These are phyloP conservation scores for Pseudogymnoascus sp. DNA, from an alignment of 2,329 filamentous ascomycete species.

Conservation along the genomic window DNA sequence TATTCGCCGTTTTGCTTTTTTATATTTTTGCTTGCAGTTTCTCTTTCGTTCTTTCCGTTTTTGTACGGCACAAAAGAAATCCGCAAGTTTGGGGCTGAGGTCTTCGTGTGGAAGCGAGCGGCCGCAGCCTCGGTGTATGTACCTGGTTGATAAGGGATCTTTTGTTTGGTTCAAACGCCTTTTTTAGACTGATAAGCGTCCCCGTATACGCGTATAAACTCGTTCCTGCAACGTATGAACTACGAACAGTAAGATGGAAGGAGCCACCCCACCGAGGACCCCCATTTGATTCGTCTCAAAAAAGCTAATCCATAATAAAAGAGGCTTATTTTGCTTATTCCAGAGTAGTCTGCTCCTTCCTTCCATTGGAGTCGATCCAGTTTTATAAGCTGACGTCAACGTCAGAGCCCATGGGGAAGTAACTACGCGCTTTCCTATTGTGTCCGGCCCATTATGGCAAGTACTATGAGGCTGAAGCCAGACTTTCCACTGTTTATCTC, in stretches of 20 bases:
- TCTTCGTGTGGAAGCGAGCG: neutral
- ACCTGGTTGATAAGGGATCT: neutral
- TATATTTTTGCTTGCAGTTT: neutral
- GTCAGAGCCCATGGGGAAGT: neutral
- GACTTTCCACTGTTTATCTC: neutral
- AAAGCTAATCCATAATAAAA: neutral
- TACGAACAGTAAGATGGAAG: neutral
- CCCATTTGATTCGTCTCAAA: neutral
- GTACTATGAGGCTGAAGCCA: neutral
- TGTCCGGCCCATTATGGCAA: neutral
- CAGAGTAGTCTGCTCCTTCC: neutral
- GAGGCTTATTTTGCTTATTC: constrained; percentile 2
- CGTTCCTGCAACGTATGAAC: neutral
- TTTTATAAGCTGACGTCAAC: constrained; percentile 5
- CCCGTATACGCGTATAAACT: neutral
- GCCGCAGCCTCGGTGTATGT: neutral
- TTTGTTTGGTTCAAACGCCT: neutral
- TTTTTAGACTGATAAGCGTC: neutral
- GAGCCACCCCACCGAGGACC: neutral
- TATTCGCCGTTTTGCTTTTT: neutral
- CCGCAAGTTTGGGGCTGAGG: neutral
- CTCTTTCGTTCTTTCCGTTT: neutral
- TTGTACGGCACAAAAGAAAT: neutral
- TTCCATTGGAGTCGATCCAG: neutral
- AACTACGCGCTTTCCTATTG: neutral